Evolutionary conservation across 2,329 filamentous ascomycete species (phyloP).

Genomic region (Trichoderma lentiforme): DNA sequence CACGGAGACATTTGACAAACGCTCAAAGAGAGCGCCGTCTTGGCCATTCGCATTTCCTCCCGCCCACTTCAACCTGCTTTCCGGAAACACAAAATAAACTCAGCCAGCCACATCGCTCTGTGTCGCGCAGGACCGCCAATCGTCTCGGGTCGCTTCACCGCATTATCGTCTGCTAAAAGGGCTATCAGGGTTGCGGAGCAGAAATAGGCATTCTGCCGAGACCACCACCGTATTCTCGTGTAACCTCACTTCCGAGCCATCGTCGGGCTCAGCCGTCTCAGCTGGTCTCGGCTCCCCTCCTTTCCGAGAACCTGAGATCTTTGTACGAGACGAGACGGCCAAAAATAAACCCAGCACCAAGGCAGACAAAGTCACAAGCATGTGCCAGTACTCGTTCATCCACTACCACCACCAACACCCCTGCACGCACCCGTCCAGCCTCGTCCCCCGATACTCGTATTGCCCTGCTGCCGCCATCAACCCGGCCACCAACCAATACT

Average conservation of each 20-base stretch:
- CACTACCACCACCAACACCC: constrained; percentile 50
- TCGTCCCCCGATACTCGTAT: constrained; percentile 43
- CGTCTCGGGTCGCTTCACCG: background rate
- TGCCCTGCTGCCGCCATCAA: constrained; percentile 37
- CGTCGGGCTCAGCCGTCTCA: constrained; percentile 10
- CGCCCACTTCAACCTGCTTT: background rate
- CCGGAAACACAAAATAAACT: background rate
- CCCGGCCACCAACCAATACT: constrained; percentile 26
- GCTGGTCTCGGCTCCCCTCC: background rate
- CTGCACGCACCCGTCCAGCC: constrained; percentile 40
- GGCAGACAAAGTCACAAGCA: constrained; percentile 25
- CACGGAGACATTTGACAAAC: background rate
- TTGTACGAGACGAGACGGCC: background rate
- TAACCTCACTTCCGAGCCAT: constrained; percentile 14
- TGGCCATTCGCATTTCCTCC: background rate
- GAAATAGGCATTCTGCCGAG: constrained; percentile 24
- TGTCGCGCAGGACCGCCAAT: background rate
- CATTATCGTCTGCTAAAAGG: background rate
- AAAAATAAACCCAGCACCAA: background rate
- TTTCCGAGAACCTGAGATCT: background rate
- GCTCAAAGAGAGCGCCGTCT: background rate
- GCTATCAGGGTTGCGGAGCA: background rate
- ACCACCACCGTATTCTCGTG: constrained; percentile 19
- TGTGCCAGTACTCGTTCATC: constrained; percentile 51
- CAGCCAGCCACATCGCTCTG: constrained; percentile 3